These are phyloP conservation scores for Reutealis trisperma DNA, from an alignment of 345 rosid genomes.

Conservation along the genomic window DNA sequence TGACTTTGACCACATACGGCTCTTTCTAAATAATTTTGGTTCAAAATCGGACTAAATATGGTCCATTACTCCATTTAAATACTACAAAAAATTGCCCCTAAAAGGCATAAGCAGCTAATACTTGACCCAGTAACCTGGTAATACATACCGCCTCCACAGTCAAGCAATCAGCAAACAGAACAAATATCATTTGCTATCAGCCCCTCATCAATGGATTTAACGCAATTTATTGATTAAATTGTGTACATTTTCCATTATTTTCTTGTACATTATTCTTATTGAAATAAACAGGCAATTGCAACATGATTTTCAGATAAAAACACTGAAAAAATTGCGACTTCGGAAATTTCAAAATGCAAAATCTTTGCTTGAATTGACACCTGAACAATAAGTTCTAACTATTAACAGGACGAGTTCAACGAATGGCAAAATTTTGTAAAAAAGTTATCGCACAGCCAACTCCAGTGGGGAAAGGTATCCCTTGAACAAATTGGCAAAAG, in stretches of 20 bases:
- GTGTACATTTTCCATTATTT: background rate
- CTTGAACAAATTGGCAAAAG: background rate
- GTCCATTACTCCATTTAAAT: too few relatives aligned
- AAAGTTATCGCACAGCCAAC: constrained; percentile 16
- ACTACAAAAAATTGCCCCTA: background rate
- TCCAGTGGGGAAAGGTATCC: background rate
- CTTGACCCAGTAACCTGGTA: background rate
- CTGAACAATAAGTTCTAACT: background rate
- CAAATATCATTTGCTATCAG: background rate
- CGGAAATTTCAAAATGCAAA: background rate
- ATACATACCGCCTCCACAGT: too few relatives aligned
- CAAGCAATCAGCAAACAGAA: background rate
- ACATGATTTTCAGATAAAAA: background rate
- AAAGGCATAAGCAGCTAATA: background rate
- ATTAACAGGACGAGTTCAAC: constrained; percentile 3
- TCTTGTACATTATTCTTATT: background rate
- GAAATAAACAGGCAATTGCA: background rate
- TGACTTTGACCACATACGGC: too few relatives aligned
- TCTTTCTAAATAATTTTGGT: too few relatives aligned
- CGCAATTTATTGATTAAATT: background rate
- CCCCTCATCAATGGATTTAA: background rate
- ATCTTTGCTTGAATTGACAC: background rate
- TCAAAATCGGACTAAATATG: too few relatives aligned
- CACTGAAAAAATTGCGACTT: too few relatives aligned
- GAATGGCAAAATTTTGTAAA: constrained; percentile 24